phyloP scores from a whole-genome alignment of 345 rosid genomes.

The Eucalyptus regnans region DNA sequence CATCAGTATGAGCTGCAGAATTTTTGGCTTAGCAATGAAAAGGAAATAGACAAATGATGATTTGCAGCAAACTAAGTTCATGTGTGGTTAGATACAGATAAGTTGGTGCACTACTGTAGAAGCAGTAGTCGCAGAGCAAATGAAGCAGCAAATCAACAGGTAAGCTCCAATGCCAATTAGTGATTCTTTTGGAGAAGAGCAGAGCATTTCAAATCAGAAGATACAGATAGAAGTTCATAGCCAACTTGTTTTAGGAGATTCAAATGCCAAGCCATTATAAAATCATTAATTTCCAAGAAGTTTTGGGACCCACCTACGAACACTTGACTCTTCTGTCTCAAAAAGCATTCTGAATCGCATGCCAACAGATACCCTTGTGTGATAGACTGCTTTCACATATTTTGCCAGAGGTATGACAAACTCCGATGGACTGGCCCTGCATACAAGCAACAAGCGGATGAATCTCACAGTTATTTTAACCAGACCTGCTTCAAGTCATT shows the following conservation, averaged over 20 bases:
- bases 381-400: constrained; percentile 37
- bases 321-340: constrained; percentile 59
- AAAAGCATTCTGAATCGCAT: constrained; percentile 61
- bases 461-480: not conserved
- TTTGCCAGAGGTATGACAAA: constrained; percentile 48
- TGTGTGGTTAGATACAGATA: not conserved
- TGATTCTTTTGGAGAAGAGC: not conserved
- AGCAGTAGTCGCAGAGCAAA: not conserved
- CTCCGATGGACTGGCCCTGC: constrained; percentile 56
- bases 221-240: not conserved
- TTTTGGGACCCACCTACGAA: constrained; percentile 30
- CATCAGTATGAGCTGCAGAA: not conserved
- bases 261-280: not conserved
- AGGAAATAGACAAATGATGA: not conserved
- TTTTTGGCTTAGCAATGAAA: not conserved
- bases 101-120: not conserved
- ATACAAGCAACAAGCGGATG: not conserved
- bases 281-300: not conserved
- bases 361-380: constrained; percentile 44
- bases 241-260: not conserved
- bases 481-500: not conserved
- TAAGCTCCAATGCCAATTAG: not conserved
- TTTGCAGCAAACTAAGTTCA: not conserved
- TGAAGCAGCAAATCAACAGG: not conserved
- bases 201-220: not conserved